Evolutionary conservation across 108 stramenopile genomes (phyloP).

Genomic region (Mediolabrus comicus): DNA sequence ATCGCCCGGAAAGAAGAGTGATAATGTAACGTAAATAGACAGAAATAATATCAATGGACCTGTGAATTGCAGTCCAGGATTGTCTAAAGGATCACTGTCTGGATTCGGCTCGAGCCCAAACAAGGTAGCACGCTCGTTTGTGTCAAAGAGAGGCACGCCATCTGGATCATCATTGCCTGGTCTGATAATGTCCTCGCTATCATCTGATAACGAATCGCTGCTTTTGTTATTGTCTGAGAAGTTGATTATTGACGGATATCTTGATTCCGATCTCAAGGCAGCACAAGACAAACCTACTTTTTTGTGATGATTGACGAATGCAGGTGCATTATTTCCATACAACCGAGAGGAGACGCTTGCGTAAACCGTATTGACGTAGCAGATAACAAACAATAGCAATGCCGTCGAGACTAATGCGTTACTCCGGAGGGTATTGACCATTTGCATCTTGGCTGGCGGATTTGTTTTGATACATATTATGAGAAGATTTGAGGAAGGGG

Average conservation of each 20-base stretch:
- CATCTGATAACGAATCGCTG: neutral
- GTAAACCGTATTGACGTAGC: too few relatives aligned
- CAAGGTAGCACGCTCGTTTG: slow-evolving; percentile 15
- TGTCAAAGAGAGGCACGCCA: slow-evolving; percentile 19
- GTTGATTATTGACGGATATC: neutral
- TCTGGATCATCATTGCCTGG: slow-evolving; percentile 3
- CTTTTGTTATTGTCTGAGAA: neutral
- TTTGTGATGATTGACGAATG: too few relatives aligned
- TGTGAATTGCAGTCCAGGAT: slow-evolving; percentile 24
- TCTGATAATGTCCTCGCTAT: neutral
- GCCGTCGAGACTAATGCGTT: too few relatives aligned
- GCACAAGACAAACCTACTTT: too few relatives aligned
- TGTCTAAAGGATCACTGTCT: slow-evolving; percentile 32
- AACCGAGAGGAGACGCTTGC: too few relatives aligned
- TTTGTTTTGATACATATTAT: too few relatives aligned
- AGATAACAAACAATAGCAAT: too few relatives aligned
- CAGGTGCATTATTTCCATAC: too few relatives aligned
- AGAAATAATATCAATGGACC: slow-evolving; percentile 31
- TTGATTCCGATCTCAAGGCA: too few relatives aligned
- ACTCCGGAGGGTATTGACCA: too few relatives aligned
- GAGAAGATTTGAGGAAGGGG: too few relatives aligned
- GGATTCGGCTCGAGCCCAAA: slow-evolving; percentile 42
- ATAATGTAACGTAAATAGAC: slow-evolving; percentile 18
- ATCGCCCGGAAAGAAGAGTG: slow-evolving; percentile 24
- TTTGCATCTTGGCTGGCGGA: too few relatives aligned